phyloP scores from a whole-genome alignment of 139 green algal species.

The Nannochloris sp. region DNA sequence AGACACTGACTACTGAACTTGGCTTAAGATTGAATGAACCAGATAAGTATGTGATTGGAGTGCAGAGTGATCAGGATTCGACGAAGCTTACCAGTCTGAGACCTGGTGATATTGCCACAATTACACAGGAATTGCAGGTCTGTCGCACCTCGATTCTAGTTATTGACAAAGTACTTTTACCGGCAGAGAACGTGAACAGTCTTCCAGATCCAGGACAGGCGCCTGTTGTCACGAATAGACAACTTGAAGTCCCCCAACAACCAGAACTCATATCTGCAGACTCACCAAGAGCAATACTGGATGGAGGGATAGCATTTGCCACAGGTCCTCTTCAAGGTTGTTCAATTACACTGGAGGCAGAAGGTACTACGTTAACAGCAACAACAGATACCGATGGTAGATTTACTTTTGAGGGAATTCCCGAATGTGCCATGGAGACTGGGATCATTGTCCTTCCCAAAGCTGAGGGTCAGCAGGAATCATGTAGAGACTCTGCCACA shows the following conservation, averaged over 20 bases:
- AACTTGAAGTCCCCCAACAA: too few species aligned
- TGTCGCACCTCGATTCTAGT: neutral
- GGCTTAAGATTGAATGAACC: neutral
- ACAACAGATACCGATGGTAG: slow-evolving; percentile 4
- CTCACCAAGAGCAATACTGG: neutral
- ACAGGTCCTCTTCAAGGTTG: neutral
- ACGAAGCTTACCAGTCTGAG: neutral
- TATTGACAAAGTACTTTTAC: slow-evolving; percentile 18
- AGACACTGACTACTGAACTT: neutral
- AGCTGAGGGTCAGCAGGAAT: neutral
- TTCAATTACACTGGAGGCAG: slow-evolving; percentile 6
- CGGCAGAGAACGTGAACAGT: slow-evolving; percentile 8
- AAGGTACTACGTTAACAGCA: neutral
- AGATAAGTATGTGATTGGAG: neutral
- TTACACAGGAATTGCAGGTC: neutral
- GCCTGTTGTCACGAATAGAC: neutral
- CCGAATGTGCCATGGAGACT: neutral
- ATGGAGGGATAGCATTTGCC: slow-evolving; percentile 7
- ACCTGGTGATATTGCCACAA: slow-evolving; percentile 2
- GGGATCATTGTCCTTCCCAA: neutral
- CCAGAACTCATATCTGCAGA: too few species aligned
- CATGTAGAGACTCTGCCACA: neutral
- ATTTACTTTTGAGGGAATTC: slow-evolving; percentile 4
- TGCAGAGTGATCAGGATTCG: neutral
- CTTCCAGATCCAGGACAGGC: neutral